A percentile compares a stretch with the other conserved stretches of the same genome.
Conservation (phyloP, 441 rosid species). For the Manihot esculenta region DNA sequence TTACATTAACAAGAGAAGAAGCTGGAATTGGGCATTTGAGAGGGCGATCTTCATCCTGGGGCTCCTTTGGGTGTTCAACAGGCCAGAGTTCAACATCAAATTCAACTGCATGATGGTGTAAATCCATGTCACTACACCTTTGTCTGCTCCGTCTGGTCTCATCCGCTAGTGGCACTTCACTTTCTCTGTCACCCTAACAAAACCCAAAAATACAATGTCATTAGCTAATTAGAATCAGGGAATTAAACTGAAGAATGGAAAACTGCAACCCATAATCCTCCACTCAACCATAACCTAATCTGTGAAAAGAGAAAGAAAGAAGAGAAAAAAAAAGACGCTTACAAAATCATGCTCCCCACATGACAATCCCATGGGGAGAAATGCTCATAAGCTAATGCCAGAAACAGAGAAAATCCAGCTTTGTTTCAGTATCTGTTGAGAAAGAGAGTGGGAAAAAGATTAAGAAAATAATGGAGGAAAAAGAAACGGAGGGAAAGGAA, state of each 20-base stretch:
- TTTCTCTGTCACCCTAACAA: constrained; percentile 38
- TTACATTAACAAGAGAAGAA: constrained; percentile 61
- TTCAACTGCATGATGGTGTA: constrained; percentile 25
- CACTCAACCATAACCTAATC: neutral
- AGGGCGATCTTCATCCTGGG: constrained; percentile 83
- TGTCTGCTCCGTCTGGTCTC: constrained; percentile 32
- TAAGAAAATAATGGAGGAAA: constrained; percentile 14
- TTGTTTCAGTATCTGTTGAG: constrained; percentile 23
- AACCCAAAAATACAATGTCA: neutral
- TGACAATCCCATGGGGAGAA: constrained; percentile 39
- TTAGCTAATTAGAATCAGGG: neutral
- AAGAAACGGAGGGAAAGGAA: constrained; percentile 15
- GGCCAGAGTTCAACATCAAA: constrained; percentile 69
- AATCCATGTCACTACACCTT: constrained; percentile 27
- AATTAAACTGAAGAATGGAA: neutral
- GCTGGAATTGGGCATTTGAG: constrained; percentile 76
- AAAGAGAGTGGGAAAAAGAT: constrained; percentile 9
- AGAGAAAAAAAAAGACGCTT: constrained; percentile 20
- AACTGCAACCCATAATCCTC: neutral
- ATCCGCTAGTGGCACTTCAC: constrained; percentile 32
- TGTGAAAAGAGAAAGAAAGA: neutral
- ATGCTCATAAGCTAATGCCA: constrained; percentile 39
- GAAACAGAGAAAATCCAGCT: constrained; percentile 32
- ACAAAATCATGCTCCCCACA: constrained; percentile 32
- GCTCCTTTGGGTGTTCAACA: constrained; percentile 85